Base-by-base conservation (phyloP, 2,329 filamentous ascomycete genomes). In the Alternaria burnsii region DNA sequence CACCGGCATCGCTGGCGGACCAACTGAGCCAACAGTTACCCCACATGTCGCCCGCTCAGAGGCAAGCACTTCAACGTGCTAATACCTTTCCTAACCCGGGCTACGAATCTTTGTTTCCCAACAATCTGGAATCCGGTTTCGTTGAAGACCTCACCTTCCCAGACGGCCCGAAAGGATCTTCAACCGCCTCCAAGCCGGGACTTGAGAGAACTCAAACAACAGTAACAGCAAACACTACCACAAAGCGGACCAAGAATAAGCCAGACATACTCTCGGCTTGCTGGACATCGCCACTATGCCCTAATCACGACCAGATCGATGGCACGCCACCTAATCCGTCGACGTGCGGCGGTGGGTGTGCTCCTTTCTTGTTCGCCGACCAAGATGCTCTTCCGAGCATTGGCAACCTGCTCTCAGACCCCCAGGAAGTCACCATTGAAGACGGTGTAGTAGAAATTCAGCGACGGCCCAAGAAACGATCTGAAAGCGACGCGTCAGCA, bases 261-360 rank as follows among this genome's bases (percentile, higher is more conserved):
- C 70, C 76, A 30, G 78, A 80, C 53, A 73, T 76, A 26, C 60
- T 79, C 8, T 78, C 78, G 26, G 77, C 78, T 16, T 80, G 78
- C 62, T 80, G 78, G 78, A 79, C 77, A 7, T 80, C 78, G 36
- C 78, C 78, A 12, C 63, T 80, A 4, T 80, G 78, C 56, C 78
- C 78, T 14, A 79, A 80, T 30, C 74, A 79, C 61, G 73, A 72
- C 28, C 72, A 77, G 44, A 74, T 78, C 34, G 77, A 78, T 34
- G 77, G 74, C 5, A 69, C 75, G 10, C 76, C 76, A 20, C 78
- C 78, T 4, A 78, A 80, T 43, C 77, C 78, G 16, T 78, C 78
- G n/a, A 78, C 66, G 11, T 80, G 78, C 51, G 78, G 77, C 38
- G 77, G 76, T 20, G 77, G 72, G 22, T 80, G 78, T 58, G 78